Base-by-base conservation (phyloP, 495 filamentous ascomycete genomes). In the Penicillium roqueforti region DNA sequence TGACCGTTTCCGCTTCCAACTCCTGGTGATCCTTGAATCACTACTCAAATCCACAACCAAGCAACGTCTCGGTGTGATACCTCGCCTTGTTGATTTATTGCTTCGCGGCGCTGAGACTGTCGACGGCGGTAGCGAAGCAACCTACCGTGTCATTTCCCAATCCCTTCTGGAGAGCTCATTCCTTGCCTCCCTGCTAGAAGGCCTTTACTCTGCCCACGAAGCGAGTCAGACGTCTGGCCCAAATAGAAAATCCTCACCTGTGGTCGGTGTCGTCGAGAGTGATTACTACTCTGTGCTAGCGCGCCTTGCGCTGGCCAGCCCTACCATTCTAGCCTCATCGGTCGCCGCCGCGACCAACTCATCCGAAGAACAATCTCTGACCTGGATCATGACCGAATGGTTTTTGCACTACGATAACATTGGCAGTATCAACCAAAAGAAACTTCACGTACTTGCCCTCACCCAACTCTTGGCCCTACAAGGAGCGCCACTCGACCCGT, bases 281-380 rank as follows among this genome's bases (percentile, higher is more conserved):
- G 87, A 96, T 66, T 95, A 93, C 70, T 85, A 93, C 55, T 78
- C 78, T 10, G 76, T 97, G n/a, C 78, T 97, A 2, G 85, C 91
- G 9, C 85, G 91, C 8, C 78, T 98, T 22, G 83, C 83, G 6
- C 66, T 95, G 13, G 82, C 83, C 9, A 83, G 83, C 48, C 86
- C 91, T 0, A 63, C 64, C 8, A 73, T 87, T 23, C 84, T 96
- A 56, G 68, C 82, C 11, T 80, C 77, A 20, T 80, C 86, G 16
- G 53, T 76, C 50, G 60, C 68, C 8, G 72, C 69, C 9, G 70
- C 74, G 0, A 67, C 71, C 28, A 56, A 61, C 8, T 60, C 74
- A n/a, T 41, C 66, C 2, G 61, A 72, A 44, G 78, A 84, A 32
- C 73, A 79, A 23, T 80, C 78, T 56, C 69, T 85, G 38, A 66